Percentiles rank a stretch among this genome's conserved stretches.
Conservation (phyloP, 2,329 filamentous ascomycete species). For the Ilyonectria robusta region DNA sequence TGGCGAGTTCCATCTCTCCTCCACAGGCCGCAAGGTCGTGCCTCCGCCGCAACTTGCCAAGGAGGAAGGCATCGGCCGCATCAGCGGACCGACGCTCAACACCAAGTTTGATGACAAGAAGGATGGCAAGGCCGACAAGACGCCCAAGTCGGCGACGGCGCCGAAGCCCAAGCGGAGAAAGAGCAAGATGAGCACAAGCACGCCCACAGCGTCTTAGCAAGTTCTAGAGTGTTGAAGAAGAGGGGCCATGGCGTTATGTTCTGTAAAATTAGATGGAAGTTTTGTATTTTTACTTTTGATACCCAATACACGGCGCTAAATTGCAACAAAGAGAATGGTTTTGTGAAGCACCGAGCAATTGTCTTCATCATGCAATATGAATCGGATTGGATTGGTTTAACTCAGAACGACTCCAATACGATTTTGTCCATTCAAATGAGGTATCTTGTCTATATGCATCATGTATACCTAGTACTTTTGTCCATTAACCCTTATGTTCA, state of each 20-base stretch:
- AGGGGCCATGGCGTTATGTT: conserved; percentile 11
- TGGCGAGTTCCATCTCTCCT: conserved; percentile 75
- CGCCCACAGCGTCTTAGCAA: conserved; percentile 53
- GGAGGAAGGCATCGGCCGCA: conserved; percentile 52
- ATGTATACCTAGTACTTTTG: conserved; percentile 16
- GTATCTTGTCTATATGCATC: conserved; percentile 43
- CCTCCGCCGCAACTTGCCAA: conserved; percentile 51
- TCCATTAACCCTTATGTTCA: conserved; percentile 46
- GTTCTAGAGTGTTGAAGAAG: conserved; percentile 40
- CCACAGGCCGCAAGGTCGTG: conserved; percentile 68
- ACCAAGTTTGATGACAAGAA: conserved; percentile 63
- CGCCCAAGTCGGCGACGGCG: conserved; percentile 57
- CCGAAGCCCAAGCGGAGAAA: conserved; percentile 64
- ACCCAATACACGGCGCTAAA: conserved; percentile 38
- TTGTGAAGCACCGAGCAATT: neutral
- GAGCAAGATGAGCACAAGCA: conserved; percentile 60
- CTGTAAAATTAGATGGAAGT: neutral
- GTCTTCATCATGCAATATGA: neutral
- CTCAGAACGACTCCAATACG: neutral
- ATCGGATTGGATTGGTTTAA: neutral
- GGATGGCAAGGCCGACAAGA: conserved; percentile 62
- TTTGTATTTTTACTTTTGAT: conserved; percentile 41
- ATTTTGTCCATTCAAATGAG: conserved; percentile 31
- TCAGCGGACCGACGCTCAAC: conserved; percentile 55
- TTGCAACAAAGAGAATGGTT: neutral